Percentiles rank a stretch among this genome's conserved stretches.
phyloP scores from a whole-genome alignment of 1,284 basidiomycete genomes.

The Phlebopus sp. region DNA sequence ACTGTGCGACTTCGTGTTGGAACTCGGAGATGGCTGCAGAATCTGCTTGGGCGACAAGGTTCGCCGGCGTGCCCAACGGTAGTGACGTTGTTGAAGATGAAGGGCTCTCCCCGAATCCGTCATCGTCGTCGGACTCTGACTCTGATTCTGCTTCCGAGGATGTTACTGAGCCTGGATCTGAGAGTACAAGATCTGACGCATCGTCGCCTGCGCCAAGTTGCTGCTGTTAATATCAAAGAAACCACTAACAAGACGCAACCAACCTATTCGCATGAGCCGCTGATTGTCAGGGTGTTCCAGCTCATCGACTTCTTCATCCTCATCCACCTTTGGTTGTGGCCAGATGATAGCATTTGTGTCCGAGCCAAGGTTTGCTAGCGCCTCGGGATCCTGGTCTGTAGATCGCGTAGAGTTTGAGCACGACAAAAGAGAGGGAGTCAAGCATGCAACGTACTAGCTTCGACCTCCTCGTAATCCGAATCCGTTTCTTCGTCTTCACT shows the following conservation, averaged over 20 bases:
- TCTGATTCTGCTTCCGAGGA: slow-evolving; percentile 35
- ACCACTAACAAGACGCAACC: neutral
- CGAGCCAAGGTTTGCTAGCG: slow-evolving; percentile 48
- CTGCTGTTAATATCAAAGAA: slow-evolving; percentile 2
- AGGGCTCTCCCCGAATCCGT: slow-evolving; percentile 33
- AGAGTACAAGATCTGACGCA: slow-evolving; percentile 55
- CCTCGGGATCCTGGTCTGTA: slow-evolving; percentile 41
- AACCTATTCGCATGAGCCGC: slow-evolving; percentile 67
- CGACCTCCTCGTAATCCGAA: slow-evolving; percentile 65
- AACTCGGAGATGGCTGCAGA: slow-evolving; percentile 70
- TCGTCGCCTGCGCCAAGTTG: slow-evolving; percentile 48
- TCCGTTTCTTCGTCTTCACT: slow-evolving; percentile 39
- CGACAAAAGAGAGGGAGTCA: neutral
- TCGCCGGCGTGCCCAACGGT: slow-evolving; percentile 34
- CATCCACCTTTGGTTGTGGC: slow-evolving; percentile 53
- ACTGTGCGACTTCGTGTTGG: slow-evolving; percentile 71
- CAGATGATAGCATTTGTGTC: slow-evolving; percentile 70
- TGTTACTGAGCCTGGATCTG: slow-evolving; percentile 55
- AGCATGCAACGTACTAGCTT: slow-evolving; percentile 47
- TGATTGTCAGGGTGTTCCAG: slow-evolving; percentile 61
- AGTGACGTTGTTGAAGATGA: slow-evolving; percentile 43
- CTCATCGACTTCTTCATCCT: slow-evolving; percentile 61
- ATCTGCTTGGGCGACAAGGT: slow-evolving; percentile 35
- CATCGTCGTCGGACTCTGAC: slow-evolving; percentile 29
- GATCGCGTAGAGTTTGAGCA: slow-evolving; percentile 16